Evolutionary conservation across 2,329 filamentous ascomycete genomes (phyloP), one percentile per base, ranked within the genome.

Genomic region (Talaromyces piceae): DNA sequence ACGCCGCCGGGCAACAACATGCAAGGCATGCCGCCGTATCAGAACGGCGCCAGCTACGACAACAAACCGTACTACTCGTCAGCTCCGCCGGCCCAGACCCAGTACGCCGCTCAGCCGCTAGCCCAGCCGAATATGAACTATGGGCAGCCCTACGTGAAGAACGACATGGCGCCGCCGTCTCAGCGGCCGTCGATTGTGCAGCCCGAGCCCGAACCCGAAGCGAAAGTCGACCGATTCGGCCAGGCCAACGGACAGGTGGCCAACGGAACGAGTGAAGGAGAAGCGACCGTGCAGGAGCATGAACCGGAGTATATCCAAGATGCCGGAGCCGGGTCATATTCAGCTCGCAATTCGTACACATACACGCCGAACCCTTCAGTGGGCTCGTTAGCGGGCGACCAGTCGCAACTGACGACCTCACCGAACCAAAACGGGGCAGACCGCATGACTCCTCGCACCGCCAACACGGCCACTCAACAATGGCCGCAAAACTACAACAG

Each of bases 251-350:
- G 80, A 30, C 77, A 77, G 56, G 77, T 52, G 64, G 73, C 50
- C 77, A 81, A 59, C 67, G 71, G 44, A 70, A 74, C 8, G 11
- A 76, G 75, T 20, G 85, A 87, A 28, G 83, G 86, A 48, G 84
- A 87, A 60, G 84, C 87, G 61, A 74, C 77, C n/a, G 82, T 84
- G n/a, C 79, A 87, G 54, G 85, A 91, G 61, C 75, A 78, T 45
- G 76, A 79, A 54, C 76, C 83, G 25, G 90, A 95, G 70, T 96
- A 95, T 71, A 90, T 91, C 20, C 90, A 95, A 62, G 84, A 88
- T 63, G 87, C 83, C 65, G 82, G 80, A 52, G 77, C 81, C 37
- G 75, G 76, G 44, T 94, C 94, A 67, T 85, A 86, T 63, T 73
- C 81, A 41, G 86, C 78, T 67, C 86, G 89, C 53, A 77, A 76